These are phyloP conservation scores for Solanum okadae DNA, from an alignment of 257 asterid genomes.

Conservation along the genomic window DNA sequence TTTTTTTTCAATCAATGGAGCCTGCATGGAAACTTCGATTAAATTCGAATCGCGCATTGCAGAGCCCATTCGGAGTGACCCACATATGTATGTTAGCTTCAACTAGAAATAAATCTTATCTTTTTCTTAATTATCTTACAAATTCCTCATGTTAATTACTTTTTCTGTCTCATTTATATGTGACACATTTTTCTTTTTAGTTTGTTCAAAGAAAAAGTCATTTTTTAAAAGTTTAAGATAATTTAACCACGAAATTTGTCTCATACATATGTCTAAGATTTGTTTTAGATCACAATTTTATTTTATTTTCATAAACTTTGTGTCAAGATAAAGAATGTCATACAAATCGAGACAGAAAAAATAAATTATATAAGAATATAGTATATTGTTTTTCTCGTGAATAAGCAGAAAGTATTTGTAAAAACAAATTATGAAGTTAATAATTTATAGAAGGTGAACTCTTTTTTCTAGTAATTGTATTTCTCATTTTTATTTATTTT, in stretches of 20 bases:
- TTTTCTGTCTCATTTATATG: not conserved
- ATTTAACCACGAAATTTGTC: not conserved
- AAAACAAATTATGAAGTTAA: not conserved
- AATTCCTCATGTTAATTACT: not conserved
- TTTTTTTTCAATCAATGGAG: no score
- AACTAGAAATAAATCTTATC: not conserved
- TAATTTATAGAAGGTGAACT: not conserved
- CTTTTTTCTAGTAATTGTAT: not conserved
- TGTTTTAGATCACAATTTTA: not conserved
- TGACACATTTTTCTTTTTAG: not conserved
- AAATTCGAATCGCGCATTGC: no score
- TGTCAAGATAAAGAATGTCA: not conserved
- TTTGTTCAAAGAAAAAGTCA: no score
- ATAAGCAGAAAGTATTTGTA: not conserved
- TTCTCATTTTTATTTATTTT: not conserved
- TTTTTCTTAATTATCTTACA: not conserved
- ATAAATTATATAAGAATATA: no score
- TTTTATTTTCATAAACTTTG: not conserved
- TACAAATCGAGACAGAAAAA: not conserved
- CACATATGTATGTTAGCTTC: not conserved
- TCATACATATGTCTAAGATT: no score
- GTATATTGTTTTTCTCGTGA: not conserved
- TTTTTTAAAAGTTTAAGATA: not conserved
- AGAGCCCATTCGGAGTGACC: accelerated
- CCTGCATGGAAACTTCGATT: no score